phyloP scores from a whole-genome alignment of 257 asterid genomes.

The Striga asiatica region DNA sequence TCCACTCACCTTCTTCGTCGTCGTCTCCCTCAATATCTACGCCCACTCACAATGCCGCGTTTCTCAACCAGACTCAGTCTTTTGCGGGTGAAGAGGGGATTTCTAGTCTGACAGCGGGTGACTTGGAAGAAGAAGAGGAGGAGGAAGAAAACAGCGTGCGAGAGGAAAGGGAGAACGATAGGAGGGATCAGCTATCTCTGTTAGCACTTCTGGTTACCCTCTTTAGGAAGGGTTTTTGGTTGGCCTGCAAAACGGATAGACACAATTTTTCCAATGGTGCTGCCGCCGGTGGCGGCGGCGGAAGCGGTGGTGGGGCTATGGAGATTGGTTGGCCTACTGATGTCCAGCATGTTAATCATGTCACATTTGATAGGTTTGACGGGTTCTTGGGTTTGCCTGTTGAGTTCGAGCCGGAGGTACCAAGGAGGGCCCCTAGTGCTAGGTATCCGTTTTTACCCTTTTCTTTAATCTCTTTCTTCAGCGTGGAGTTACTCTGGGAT shows the following conservation, averaged over 20 bases:
- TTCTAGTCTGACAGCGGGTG: conserved; percentile 23
- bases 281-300: conserved; percentile 16
- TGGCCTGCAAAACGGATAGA: conserved; percentile 64
- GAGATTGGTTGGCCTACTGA: conserved; percentile 98
- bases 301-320: conserved; percentile 39
- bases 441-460: conserved; percentile 39
- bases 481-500: background rate
- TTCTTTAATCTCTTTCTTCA: background rate
- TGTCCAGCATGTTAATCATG: conserved; percentile 92
- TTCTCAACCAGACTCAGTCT: conserved; percentile 44
- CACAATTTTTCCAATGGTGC: conserved; percentile 27
- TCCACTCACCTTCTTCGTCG: conserved; percentile 78
- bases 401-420: conserved; percentile 96
- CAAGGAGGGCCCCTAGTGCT: conserved; percentile 92
- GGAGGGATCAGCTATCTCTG: conserved; percentile 68
- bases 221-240: conserved; percentile 75
- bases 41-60: conserved; percentile 60
- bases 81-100: conserved; percentile 27
- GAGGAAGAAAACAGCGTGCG: conserved; percentile 26
- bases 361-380: conserved; percentile 93
- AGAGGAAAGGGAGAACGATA: conserved; percentile 53
- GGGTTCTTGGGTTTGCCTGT: conserved; percentile 97
- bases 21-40: conserved; percentile 72
- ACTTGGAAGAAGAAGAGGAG: conserved; percentile 24
- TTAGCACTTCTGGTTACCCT: conserved; percentile 71